Percentiles rank a stretch among this genome's conserved stretches.
Evolutionary conservation across 2,329 filamentous ascomycete species (phyloP).

Genomic region (Chrysosphaeria jannelii): DNA sequence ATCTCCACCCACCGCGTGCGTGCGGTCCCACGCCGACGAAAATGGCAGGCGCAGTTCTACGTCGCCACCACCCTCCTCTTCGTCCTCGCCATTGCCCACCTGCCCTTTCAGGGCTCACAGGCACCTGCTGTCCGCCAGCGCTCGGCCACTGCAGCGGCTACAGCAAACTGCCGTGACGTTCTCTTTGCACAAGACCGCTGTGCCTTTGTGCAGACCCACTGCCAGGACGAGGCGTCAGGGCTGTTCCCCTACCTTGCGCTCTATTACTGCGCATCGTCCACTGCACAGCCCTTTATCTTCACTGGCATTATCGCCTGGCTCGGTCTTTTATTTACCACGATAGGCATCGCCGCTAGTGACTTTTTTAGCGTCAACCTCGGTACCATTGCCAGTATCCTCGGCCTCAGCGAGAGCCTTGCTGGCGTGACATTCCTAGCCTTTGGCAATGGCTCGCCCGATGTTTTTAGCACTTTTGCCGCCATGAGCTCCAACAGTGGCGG

Average conservation of each 20-base stretch:
- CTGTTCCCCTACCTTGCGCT: slow-evolving; percentile 65
- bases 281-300: slow-evolving; percentile 51
- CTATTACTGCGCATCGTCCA: slow-evolving; percentile 57
- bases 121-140: not conserved
- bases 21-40: no score
- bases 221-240: slow-evolving; percentile 67
- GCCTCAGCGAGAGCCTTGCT: slow-evolving; percentile 83
- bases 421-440: slow-evolving; percentile 92
- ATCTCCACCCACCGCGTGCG: no score
- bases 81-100: slow-evolving; percentile 14
- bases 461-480: slow-evolving; percentile 94
- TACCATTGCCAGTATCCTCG: slow-evolving; percentile 66
- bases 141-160: slow-evolving; percentile 2
- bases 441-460: slow-evolving; percentile 90
- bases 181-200: slow-evolving; percentile 57
- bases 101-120: not conserved
- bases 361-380: slow-evolving; percentile 95
- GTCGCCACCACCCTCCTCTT: slow-evolving; percentile 14
- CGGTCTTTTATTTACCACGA: slow-evolving; percentile 73
- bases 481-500: slow-evolving; percentile 96
- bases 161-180: slow-evolving; percentile 44
- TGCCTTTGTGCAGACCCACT: slow-evolving; percentile 56
- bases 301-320: slow-evolving; percentile 54
- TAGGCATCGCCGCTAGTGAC: slow-evolving; percentile 90
- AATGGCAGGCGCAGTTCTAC: slow-evolving; percentile 21